Base-by-base conservation (phyloP, 2,329 filamentous ascomycete species). In the Fusarium nisikadoi region DNA sequence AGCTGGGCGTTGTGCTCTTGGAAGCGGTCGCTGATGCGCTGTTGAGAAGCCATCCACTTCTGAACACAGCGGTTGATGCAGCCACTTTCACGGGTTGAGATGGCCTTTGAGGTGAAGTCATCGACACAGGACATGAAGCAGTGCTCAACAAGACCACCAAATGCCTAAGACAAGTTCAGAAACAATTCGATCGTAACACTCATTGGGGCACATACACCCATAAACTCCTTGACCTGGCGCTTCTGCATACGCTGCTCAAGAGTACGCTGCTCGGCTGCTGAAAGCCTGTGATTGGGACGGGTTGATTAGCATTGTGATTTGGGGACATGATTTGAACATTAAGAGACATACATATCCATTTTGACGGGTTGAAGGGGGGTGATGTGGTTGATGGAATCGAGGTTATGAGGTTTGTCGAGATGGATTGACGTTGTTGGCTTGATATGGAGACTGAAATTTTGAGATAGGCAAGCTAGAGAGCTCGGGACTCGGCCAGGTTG, bases 191-290 rank as follows among this genome's bases (percentile, higher is more conserved):
- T 16, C 31, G 20, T 16, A 16, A 23, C 14, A 10, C n/a, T 31
- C 25, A n/a, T 19, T 25, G 12, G 16, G 50, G 62, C 41, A 87
- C 94, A 77, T 88, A 98, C 96, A 79, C 90, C 93, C 92, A 98
- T 97, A 82, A 99, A 98, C 82, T 98, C 95, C 86, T 97, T 97
- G 88, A 99, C 94, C 86, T 99, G 96, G 85, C 96, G 97, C 86
- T 93, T 93, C 87, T 98, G 94, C 90, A 99, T 95, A 84, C 96
- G 94, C 85, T 90, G 86, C 84, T 97, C 92, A 81, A 99, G 93
- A 88, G 96, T 94, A 85, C 94, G 93, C 87, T 97, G 93, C 88
- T 98, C 95, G 78, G 90, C 83, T 78, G 88, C 81, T 76, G 89
- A 93, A 81, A 97, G 92, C 81, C 87, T 88, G 69, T 43, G 19